Conservation (phyloP, 2,329 filamentous ascomycete species). For the Endocalyx cinctus region DNA sequence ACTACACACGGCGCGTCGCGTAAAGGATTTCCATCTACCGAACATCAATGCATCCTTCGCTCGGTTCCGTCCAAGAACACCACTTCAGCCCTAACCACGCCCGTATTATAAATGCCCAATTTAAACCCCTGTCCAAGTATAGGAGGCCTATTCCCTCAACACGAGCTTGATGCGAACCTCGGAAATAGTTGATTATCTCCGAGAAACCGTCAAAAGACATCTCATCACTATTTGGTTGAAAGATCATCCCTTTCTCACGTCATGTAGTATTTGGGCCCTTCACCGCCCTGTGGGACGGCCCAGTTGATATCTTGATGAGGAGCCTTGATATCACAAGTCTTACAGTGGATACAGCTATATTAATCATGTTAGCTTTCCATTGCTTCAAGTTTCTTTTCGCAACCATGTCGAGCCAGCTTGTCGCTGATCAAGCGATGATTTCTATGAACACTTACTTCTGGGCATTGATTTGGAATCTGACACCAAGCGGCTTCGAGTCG, state of each 20-base stretch:
- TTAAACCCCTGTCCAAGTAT: no score
- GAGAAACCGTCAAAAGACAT: no score
- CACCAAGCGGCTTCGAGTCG: constrained; percentile 75
- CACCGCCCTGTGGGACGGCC: constrained; percentile 90
- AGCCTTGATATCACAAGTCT: constrained; percentile 99
- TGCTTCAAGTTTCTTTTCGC: not conserved
- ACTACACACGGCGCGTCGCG: no score
- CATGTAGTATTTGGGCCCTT: constrained; percentile 68
- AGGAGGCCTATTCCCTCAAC: no score
- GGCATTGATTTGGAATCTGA: constrained; percentile 94
- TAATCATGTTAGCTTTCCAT: constrained; percentile 20
- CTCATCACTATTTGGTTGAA: no score
- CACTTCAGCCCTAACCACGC: no score
- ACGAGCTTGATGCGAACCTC: no score
- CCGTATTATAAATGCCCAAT: no score
- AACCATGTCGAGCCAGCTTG: not conserved
- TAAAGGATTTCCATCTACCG: no score
- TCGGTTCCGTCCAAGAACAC: no score
- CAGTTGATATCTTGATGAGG: constrained; percentile 97
- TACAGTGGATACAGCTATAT: constrained; percentile 92
- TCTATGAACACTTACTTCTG: constrained; percentile 73
- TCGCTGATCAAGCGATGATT: not conserved
- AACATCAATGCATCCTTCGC: no score
- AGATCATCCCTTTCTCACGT: constrained; percentile 38
- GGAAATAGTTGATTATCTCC: no score